Evolutionary conservation across 257 asterid genomes (phyloP), one percentile per base, ranked within the genome.

Genomic region (Gentiana dahurica): DNA sequence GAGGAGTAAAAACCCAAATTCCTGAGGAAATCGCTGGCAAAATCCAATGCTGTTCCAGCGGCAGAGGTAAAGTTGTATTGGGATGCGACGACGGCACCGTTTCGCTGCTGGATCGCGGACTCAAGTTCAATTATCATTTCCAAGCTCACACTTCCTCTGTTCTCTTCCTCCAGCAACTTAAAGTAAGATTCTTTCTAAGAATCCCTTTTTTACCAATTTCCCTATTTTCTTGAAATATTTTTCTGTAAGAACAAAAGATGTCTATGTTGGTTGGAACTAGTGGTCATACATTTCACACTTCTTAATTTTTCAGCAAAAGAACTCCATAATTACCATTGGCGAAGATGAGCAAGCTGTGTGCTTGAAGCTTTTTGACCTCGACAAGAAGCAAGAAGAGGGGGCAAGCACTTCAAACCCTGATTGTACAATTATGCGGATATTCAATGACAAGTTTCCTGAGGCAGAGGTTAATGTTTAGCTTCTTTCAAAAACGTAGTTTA

Each of bases 161-260:
- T 51, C 86, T 79, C 60, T 87, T 78, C 76, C 90, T 91, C 68
- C 98, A 87, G 72, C 98, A 87, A 54, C 98, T 91, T 75, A 91
- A 84, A 95, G 96, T 89, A 3, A 55, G 10, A 11, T 6, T 10
- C 9, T 41, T 41, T 41, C 46, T 10, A 7, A 15, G 46, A 41
- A 5, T 41, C 2, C 2, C 46, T 41, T 41, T 24, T 12, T 41
- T 24, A 12, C 36, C 52, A 11, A 3, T 51, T 36, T 33, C 36
- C 32, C 6, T 5, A 12, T 11, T 24, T 60, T 37, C 34, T 36
- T 39, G 13, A 36, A 2, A 24, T 10, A 3, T 1, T 1, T 36
- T 60, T 60, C 49, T 24, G 2, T 0, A 39, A 41, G 12, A 3
- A n/a, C 3, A 41, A 41, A 41, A 41, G 9, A 4, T 41, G 9